Evolutionary conservation across 2,329 filamentous ascomycete genomes (phyloP).

Genomic region (Hypoxylon sp.): DNA sequence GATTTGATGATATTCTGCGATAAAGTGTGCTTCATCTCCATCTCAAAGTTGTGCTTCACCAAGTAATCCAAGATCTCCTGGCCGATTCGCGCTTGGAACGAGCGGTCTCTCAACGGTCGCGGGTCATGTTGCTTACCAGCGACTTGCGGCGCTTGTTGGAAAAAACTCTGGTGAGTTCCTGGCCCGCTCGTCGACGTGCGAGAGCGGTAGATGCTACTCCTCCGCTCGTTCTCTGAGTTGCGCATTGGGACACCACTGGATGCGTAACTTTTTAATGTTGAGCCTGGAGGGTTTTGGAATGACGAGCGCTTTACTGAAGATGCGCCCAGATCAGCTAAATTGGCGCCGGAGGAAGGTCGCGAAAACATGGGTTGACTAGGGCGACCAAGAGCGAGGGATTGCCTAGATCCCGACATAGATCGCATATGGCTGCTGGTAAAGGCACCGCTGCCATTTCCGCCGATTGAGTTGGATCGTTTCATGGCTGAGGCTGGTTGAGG

Average conservation of each 20-base stretch:
- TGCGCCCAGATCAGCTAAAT: conserved; percentile 80
- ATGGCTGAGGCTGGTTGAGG: conserved; percentile 92
- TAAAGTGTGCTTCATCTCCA: conserved; percentile 96
- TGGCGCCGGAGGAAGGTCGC: conserved; percentile 82
- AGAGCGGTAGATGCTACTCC: conserved; percentile 83
- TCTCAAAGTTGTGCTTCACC: conserved; percentile 92
- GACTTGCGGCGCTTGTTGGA: conserved; percentile 82
- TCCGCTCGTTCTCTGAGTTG: conserved; percentile 64
- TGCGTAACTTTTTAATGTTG: conserved; percentile 75
- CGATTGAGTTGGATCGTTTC: conserved; percentile 87
- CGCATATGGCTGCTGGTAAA: conserved; percentile 78
- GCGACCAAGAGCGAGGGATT: conserved; percentile 84
- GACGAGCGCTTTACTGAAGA: conserved; percentile 88
- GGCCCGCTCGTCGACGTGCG: conserved; percentile 74
- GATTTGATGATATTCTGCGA: conserved; percentile 90
- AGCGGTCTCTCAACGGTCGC: conserved; percentile 81
- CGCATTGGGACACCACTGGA: conserved; percentile 57
- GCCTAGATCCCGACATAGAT: conserved; percentile 81
- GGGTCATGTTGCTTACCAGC: conserved; percentile 88
- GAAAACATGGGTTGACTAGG: conserved; percentile 89
- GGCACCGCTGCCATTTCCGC: conserved; percentile 68
- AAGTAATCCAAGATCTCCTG: conserved; percentile 93
- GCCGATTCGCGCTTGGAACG: conserved; percentile 82
- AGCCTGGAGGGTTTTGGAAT: conserved; percentile 69
- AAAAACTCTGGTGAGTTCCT: conserved; percentile 90